phyloP scores from a whole-genome alignment of 345 rosid species.

The Syzygium oleosum region DNA sequence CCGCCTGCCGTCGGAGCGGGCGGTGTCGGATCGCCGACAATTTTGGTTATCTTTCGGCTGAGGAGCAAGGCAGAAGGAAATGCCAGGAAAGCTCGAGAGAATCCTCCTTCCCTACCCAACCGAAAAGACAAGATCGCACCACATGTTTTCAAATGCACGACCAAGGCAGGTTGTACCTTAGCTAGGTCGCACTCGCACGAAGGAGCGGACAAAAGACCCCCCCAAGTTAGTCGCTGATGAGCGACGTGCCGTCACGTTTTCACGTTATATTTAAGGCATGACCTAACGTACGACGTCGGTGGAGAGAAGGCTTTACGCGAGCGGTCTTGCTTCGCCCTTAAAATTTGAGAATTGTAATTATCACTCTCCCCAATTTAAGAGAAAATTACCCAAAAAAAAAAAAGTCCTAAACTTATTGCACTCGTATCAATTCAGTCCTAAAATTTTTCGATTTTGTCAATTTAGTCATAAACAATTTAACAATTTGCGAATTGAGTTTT shows the following conservation, averaged over 20 bases:
- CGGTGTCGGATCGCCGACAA: fast-evolving
- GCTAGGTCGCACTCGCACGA: neutral
- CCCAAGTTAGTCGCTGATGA: neutral
- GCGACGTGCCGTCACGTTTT: neutral
- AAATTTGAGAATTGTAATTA: neutral
- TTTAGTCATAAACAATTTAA: too few species aligned
- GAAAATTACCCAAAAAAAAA: too few species aligned
- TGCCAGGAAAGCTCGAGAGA: neutral
- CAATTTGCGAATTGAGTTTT: too few species aligned
- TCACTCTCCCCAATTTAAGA: neutral
- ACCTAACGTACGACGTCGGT: neutral
- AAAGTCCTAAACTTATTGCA: too few species aligned
- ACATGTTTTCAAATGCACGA: too few species aligned
- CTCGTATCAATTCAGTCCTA: too few species aligned
- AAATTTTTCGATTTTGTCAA: too few species aligned
- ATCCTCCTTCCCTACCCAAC: neutral
- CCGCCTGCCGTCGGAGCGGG: fast-evolving
- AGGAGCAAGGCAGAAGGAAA: neutral
- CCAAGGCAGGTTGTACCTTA: neutral
- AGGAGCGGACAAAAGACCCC: neutral
- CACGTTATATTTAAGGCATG: neutral
- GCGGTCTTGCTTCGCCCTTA: neutral
- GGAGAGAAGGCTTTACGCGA: fast-evolving
- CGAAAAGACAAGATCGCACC: neutral
- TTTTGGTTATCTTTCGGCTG: neutral